phyloP scores from a whole-genome alignment of 108 stramenopile species.

The Nannochloropsis oceanica region DNA sequence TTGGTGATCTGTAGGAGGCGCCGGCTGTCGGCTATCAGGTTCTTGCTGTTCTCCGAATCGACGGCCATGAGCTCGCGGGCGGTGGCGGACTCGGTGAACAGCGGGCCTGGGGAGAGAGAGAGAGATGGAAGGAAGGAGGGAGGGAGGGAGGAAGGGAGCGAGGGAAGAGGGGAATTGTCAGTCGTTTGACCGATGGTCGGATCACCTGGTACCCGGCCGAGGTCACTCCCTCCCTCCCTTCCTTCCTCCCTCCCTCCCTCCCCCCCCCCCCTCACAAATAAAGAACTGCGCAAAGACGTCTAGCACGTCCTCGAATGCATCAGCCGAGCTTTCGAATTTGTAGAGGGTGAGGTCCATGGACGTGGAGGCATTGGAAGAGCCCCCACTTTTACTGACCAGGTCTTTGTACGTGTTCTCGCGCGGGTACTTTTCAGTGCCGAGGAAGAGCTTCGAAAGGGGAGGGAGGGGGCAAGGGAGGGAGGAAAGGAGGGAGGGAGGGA shows the following conservation, averaged over 20 bases:
- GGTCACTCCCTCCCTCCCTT: too few relatives aligned
- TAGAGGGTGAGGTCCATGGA: conserved; percentile 76
- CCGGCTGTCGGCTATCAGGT: conserved; percentile 70
- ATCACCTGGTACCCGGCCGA: too few relatives aligned
- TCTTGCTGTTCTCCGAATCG: conserved; percentile 85
- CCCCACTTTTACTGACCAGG: conserved; percentile 70
- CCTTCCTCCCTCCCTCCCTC: too few relatives aligned
- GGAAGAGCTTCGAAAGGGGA: conserved; percentile 52
- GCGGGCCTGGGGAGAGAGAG: conserved; percentile 48
- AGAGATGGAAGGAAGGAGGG: neutral
- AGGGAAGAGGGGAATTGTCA: neutral
- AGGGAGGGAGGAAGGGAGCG: neutral
- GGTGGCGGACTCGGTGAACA: conserved; percentile 54
- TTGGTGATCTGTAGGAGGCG: conserved; percentile 39
- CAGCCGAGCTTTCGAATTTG: conserved; percentile 74
- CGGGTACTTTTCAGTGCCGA: conserved; percentile 72
- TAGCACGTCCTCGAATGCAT: conserved; percentile 58
- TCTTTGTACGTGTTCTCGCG: conserved; percentile 35
- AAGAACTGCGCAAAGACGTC: conserved; percentile 91
- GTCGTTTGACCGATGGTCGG: too few relatives aligned
- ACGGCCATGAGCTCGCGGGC: conserved; percentile 83
- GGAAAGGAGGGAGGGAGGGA: neutral
- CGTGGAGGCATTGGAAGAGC: conserved; percentile 77
- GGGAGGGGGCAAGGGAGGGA: neutral
- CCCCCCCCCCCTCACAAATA: neutral